Evolutionary conservation across 345 rosid species (phyloP), one percentile per base, ranked within the genome.

Genomic region (Clausena lansium): DNA sequence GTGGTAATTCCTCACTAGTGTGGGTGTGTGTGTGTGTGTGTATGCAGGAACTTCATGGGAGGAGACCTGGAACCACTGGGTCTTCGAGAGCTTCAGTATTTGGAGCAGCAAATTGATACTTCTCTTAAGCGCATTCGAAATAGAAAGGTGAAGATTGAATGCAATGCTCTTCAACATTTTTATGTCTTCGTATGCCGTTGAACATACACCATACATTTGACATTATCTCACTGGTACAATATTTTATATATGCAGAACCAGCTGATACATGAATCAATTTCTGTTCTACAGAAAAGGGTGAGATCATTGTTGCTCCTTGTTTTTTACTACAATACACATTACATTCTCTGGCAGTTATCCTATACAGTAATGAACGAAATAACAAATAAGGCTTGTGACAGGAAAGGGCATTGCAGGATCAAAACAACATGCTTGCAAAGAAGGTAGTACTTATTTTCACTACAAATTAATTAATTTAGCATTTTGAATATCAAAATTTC

Each of bases 31-130:
- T 30, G 2, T 30, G 2, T 30, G 2, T 30, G 2, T 58, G 36
- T 36, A 55, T 85, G 58, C 75, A 95, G 98, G 81, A 85, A 90
- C 76, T 85, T 83, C 71, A 57, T 39, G 50, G 98, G 98, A 77
- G 93, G 90, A 76, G 94, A 88, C 63, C 60, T 95, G 83, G 95
- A 89, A 57, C 54, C 88, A 45, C 71, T 93, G 71, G 89, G 84
- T 72, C 73, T 87, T 15, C 89, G 88, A 77, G 95, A 95, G 71
- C 92, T 95, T 73, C 98, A 90, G 35, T 81, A 84, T 70, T 74
- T 95, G 76, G 98, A 95, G 84, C 93, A 90, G 66, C 98, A 95
- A 85, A 89, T 95, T 69, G 98, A 89, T 65, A 84, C 79, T 69
- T 88, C 91, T 73, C 95, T 95, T n/a, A 90, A 87, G 87, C 92